Base-by-base conservation (phyloP, 2,329 filamentous ascomycete species). In the Diaporthe vaccinii region DNA sequence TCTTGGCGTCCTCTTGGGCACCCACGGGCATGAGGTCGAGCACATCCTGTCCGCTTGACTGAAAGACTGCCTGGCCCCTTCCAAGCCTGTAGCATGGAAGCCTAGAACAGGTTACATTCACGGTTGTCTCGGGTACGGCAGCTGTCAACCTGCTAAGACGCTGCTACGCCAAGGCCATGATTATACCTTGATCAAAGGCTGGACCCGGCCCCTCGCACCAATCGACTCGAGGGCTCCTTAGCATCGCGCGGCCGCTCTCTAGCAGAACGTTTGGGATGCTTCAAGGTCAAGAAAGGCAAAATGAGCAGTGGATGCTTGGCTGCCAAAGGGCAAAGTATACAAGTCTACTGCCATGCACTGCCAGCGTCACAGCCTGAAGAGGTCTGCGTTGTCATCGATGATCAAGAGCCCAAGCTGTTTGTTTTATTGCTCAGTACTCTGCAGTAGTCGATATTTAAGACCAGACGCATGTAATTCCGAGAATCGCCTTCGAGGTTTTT, bases 1-100 rank as follows among this genome's bases (percentile, higher is more conserved):
- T 20, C 65, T 68, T 68, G 65, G 46, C 65, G 8, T 53, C 46
- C n/a, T 55, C 65, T 68, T 53, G 31, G 44, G 44, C n/a, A 28
- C 10, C 44, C 20, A 17, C 31, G 44, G 14, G 46, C 65, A 53
- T 36, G 22, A 25, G 12, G 4, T 39, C 12, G 22, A 28, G 22
- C 46, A 39, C 31, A 20, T 53, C 12, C 3, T 68, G 3, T 36
- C 20, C 8, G 1, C 8, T 31, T 10, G 15, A 8, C 15, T 39
- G 9, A 25, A 28, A 12, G 22, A 39, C 4, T 8, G 1, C 0
- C 65, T 8, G 41, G 7, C 17, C 61, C 12, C 28, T 20, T 44
- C 22, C 9, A 22, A 22, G 17, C 25, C 36, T 22, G 14, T 14
- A 22, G 44, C 28, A 51, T 34, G 1, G 62, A 25, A 20, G 14